phyloP scores from a whole-genome alignment of 1,284 basidiomycete genomes.

The Trichosporon ovoides region DNA sequence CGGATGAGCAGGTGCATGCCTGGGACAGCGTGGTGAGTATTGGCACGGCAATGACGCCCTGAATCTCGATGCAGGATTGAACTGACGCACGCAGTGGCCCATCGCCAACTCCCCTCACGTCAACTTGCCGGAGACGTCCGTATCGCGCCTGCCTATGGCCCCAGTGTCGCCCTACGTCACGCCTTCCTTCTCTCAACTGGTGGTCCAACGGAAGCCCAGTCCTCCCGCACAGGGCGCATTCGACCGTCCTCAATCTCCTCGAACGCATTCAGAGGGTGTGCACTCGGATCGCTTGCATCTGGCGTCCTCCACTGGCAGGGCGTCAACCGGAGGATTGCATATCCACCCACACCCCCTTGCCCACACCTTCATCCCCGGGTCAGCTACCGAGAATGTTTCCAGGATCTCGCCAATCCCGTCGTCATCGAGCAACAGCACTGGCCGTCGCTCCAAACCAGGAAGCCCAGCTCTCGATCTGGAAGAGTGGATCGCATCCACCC shows the following conservation, averaged over 20 bases:
- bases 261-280: neutral
- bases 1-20: conserved; percentile 25
- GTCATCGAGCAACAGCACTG: conserved; percentile 3
- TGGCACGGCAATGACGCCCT: neutral
- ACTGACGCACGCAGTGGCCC: conserved; percentile 34
- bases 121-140: conserved; percentile 14
- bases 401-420: neutral
- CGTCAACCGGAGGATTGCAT: neutral
- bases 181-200: conserved; percentile 38
- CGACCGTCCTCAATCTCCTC: neutral
- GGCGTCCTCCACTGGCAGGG: neutral
- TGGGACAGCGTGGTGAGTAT: conserved; percentile 44
- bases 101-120: conserved; percentile 25
- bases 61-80: too few species aligned
- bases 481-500: conserved; percentile 4
- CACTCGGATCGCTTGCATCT: conserved; percentile 1
- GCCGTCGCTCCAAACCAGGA: neutral
- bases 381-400: conserved; percentile 1
- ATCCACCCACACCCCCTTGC: neutral
- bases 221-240: conserved; percentile 3
- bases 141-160: conserved; percentile 33
- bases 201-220: conserved; percentile 19
- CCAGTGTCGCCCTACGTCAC: conserved; percentile 43
- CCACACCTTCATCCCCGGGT: neutral
- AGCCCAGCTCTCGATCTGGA: conserved; percentile 1